phyloP scores from a whole-genome alignment of 2,329 filamentous ascomycete species.

The Phoma sp. region DNA sequence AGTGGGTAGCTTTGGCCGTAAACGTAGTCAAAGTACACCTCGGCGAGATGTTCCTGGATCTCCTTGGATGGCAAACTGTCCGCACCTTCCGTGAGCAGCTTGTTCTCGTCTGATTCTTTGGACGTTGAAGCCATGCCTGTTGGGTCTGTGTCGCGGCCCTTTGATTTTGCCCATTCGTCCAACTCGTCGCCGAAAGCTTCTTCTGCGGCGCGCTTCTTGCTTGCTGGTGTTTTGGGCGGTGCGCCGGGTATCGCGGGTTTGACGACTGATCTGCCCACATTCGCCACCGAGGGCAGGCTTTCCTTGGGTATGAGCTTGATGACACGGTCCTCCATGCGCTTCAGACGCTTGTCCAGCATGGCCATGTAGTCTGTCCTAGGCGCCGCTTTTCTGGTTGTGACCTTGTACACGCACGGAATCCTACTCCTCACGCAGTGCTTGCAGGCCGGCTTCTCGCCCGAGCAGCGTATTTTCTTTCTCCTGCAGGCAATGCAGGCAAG shows the following conservation, averaged over 20 bases:
- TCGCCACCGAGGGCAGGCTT: constrained; percentile 71
- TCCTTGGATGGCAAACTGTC: constrained; percentile 85
- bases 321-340: constrained; percentile 96
- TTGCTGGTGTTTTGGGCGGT: constrained; percentile 60
- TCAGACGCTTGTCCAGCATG: constrained; percentile 94
- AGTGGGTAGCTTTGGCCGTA: constrained; percentile 96
- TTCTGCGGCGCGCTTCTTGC: constrained; percentile 82
- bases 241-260: constrained; percentile 74
- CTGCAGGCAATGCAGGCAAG: constrained; percentile 95
- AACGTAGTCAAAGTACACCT: constrained; percentile 93
- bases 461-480: constrained; percentile 97
- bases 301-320: constrained; percentile 93
- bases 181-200: constrained; percentile 86
- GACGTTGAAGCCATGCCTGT: constrained; percentile 55
- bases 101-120: constrained; percentile 72
- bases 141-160: constrained; percentile 58
- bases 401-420: constrained; percentile 97
- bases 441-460: constrained; percentile 95
- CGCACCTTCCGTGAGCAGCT: constrained; percentile 78
- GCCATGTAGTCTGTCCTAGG: constrained; percentile 98
- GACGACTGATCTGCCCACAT: constrained; percentile 80
- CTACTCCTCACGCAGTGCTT: constrained; percentile 93
- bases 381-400: constrained; percentile 90
- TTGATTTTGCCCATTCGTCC: constrained; percentile 76
- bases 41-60: constrained; percentile 89